Evolutionary conservation across 768 basidiomycete species (phyloP), one percentile per base, ranked within the genome.

Genomic region (Omphalotus guepiniiformis): DNA sequence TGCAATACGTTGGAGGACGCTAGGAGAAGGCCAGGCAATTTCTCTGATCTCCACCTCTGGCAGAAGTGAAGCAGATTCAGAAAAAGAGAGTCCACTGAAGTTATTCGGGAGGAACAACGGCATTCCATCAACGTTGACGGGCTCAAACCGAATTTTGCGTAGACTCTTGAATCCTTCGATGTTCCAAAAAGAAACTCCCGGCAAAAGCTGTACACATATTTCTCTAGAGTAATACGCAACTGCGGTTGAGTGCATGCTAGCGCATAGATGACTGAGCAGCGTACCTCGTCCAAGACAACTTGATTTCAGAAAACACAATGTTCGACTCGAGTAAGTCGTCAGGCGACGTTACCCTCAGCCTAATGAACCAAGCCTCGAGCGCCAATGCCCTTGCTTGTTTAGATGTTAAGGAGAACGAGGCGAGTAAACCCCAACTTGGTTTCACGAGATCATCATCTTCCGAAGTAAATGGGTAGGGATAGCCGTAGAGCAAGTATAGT

Each of bases 21-120:
- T 12, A 18, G 42, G 42, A 15, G 42, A 44, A 4, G 42, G 42
- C 42, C 42, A 44, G 13, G 25, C 13, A 15, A 44, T 9, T 23
- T 35, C 30, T 21, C 42, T 21, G 16, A 44, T 44, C 12, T 44
- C 42, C 12, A 25, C 30, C 25, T 44, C 42, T n/a, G n/a, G n/a
- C n/a, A n/a, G n/a, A n/a, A n/a, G n/a, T n/a, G n/a, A n/a, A n/a
- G n/a, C n/a, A n/a, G n/a, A n/a, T n/a, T n/a, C n/a, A n/a, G n/a
- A n/a, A n/a, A n/a, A n/a, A n/a, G n/a, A n/a, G n/a, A n/a, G n/a
- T n/a, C n/a, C n/a, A n/a, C n/a, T n/a, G n/a, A n/a, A n/a, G n/a
- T n/a, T n/a, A n/a, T n/a, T n/a, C n/a, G n/a, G n/a, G n/a, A n/a
- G n/a, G n/a, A n/a, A n/a, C n/a, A n/a, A n/a, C n/a, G 42, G 28